phyloP scores from a whole-genome alignment of 2,329 filamentous ascomycete species.

The Fusarium nematophilum region DNA sequence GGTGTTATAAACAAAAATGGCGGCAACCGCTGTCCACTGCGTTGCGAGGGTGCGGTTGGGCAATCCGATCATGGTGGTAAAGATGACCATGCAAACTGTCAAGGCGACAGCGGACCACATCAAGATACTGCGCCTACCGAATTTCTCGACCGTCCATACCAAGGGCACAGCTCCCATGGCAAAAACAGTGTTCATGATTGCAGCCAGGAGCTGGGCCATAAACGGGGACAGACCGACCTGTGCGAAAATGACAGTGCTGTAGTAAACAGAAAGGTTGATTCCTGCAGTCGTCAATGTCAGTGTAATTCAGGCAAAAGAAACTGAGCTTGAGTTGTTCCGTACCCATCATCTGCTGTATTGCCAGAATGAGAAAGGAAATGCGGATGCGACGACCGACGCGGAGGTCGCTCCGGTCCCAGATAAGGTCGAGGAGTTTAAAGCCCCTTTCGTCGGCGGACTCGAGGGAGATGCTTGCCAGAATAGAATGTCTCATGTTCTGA shows the following conservation, averaged over 20 bases:
- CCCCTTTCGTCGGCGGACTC: conserved; percentile 10
- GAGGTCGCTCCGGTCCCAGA: conserved; percentile 1
- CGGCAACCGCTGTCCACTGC: conserved; percentile 20
- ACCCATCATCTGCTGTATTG: conserved; percentile 10
- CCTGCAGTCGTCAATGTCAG: neutral
- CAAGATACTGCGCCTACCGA: conserved; percentile 20
- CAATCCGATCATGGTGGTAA: conserved; percentile 19
- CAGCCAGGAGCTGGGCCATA: conserved; percentile 18
- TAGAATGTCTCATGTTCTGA: conserved; percentile 6
- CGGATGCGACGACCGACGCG: neutral
- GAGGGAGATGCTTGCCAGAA: conserved; percentile 15
- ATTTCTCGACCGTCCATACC: conserved; percentile 13
- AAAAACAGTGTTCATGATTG: conserved; percentile 23
- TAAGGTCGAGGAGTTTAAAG: conserved; percentile 3
- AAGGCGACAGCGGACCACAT: conserved; percentile 20
- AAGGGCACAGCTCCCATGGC: conserved; percentile 14
- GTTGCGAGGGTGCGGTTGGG: conserved; percentile 10
- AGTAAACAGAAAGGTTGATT: conserved; percentile 4
- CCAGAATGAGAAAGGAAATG: conserved; percentile 2
- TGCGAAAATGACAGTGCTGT: conserved; percentile 4
- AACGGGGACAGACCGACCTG: conserved; percentile 1
- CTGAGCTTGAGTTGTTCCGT: neutral
- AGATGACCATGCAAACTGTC: conserved; percentile 18
- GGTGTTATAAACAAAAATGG: conserved; percentile 19
- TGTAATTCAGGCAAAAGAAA: neutral